Evolutionary conservation across 2,329 filamentous ascomycete species (phyloP).

Genomic region (Fusarium sp.): DNA sequence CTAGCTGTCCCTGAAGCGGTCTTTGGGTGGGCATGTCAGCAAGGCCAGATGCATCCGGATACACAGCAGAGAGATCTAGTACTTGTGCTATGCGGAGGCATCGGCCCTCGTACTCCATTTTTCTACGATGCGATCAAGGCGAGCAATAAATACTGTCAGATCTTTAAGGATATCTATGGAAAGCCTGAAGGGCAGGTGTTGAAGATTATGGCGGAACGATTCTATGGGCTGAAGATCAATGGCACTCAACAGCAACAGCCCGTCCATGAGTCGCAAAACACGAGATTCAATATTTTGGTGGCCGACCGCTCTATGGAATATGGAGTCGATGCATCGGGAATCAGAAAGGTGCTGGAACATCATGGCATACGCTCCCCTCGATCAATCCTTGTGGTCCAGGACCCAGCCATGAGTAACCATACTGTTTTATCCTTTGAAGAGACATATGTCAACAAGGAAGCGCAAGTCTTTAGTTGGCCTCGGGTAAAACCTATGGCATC

Average conservation of each 20-base stretch:
- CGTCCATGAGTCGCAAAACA: accelerated
- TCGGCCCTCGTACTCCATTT: conserved; percentile 10
- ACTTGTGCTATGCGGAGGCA: conserved; percentile 5
- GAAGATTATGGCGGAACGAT: conserved; percentile 2
- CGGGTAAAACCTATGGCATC: accelerated
- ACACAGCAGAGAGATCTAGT: not conserved
- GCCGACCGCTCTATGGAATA: conserved; percentile 2
- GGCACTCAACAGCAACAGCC: not conserved
- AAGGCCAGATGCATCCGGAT: accelerated
- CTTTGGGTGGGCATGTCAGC: conserved; percentile 2
- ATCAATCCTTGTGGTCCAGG: conserved; percentile 14
- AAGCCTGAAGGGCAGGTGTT: conserved; percentile 21
- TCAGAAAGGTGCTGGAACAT: accelerated
- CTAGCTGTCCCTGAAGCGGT: conserved; percentile 20
- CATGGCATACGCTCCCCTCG: accelerated
- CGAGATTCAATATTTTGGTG: not conserved
- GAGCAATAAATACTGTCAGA: not conserved
- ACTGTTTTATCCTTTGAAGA: not conserved
- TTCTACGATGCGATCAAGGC: conserved; percentile 16
- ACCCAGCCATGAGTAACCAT: conserved; percentile 19
- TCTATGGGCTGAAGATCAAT: conserved; percentile 1
- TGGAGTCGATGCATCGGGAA: conserved; percentile 2
- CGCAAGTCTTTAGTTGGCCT: not conserved
- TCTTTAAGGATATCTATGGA: not conserved
- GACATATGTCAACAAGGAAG: accelerated